These are phyloP conservation scores for Clavispora phyllophila DNA, from an alignment of 805 yeast species.

Conservation along the genomic window DNA sequence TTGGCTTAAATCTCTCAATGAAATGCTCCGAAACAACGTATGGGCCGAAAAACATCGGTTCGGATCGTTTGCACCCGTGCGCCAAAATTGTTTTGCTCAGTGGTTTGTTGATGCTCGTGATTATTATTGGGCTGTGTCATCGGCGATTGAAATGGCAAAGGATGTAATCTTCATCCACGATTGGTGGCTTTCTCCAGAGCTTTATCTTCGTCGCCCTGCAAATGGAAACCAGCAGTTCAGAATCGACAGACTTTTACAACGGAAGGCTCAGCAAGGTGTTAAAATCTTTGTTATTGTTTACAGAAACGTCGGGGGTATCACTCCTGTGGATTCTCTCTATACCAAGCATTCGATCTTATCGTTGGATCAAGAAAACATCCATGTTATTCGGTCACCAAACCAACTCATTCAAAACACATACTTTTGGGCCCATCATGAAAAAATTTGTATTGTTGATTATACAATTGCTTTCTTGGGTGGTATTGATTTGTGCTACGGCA, in stretches of 20 bases:
- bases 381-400: conserved; percentile 90
- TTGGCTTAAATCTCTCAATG: conserved; percentile 72
- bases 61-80: conserved; percentile 86
- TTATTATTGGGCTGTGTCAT: conserved; percentile 92
- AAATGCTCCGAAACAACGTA: conserved; percentile 59
- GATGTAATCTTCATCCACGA: conserved; percentile 94
- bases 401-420: conserved; percentile 88
- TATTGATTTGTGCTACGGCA: conserved; percentile 89
- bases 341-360: conserved; percentile 89
- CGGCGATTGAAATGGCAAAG: conserved; percentile 87
- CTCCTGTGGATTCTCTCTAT: conserved; percentile 90
- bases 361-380: conserved; percentile 74
- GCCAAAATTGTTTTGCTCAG: conserved; percentile 82
- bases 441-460: conserved; percentile 79
- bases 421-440: conserved; percentile 99
- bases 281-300: conserved; percentile 88
- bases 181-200: conserved; percentile 97
- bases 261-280: conserved; percentile 92
- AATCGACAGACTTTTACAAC: conserved; percentile 77
- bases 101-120: conserved; percentile 98
- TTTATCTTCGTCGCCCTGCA: conserved; percentile 89
- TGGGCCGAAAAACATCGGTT: conserved; percentile 80
- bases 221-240: conserved; percentile 94
- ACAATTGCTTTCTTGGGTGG: conserved; percentile 92
- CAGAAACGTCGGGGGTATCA: conserved; percentile 89